A percentile compares a stretch with the other conserved stretches of the same genome.
Evolutionary conservation across 768 basidiomycete species (phyloP).

Genomic region (Mycena leptocephala): DNA sequence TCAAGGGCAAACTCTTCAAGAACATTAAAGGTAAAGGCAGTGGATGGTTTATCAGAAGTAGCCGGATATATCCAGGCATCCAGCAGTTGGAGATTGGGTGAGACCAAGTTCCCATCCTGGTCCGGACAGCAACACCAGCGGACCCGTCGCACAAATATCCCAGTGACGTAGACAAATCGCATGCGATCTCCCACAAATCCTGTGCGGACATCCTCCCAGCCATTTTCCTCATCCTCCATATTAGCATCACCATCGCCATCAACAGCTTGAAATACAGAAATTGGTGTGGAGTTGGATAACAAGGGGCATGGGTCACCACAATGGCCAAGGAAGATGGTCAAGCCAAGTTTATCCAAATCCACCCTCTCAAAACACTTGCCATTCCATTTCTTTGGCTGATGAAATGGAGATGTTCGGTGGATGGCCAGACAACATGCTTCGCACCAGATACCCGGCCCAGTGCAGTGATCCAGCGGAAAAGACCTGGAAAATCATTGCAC

Average conservation of each 20-base stretch:
- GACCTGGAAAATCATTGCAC: neutral
- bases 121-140: constrained; percentile 14
- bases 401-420: neutral
- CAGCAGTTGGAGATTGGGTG: constrained; percentile 33
- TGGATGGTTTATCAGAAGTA: constrained; percentile 23
- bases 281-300: neutral
- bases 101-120: neutral
- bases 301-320: neutral
- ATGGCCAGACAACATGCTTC: neutral
- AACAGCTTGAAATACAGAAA: neutral
- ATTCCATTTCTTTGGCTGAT: neutral
- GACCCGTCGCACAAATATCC: constrained; percentile 4
- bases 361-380: neutral
- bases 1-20: constrained; percentile 41
- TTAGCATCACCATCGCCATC: neutral
- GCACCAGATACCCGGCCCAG: neutral
- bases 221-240: neutral
- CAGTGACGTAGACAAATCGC: neutral
- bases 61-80: constrained; percentile 30
- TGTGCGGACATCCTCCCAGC: neutral
- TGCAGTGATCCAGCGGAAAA: neutral
- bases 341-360: neutral
- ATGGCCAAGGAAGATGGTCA: neutral
- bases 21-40: constrained; percentile 41
- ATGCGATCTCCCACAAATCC: constrained; percentile 5